Evolutionary conservation across 164 flowering plant species (phyloP).

Genomic region (Litsea cubeba): DNA sequence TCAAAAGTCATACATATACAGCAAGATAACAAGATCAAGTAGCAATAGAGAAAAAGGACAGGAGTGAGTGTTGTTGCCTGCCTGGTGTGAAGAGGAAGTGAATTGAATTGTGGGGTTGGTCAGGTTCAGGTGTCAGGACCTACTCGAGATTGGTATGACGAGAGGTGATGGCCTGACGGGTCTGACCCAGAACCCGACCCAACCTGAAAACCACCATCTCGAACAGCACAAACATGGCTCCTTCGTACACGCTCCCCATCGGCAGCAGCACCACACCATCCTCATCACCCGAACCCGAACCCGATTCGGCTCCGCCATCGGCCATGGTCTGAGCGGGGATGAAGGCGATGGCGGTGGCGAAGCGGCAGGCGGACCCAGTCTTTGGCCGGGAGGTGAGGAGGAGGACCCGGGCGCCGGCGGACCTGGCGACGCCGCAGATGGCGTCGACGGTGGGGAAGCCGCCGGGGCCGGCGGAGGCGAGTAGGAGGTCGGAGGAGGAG

Average conservation of each 20-base stretch:
- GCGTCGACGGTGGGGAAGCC: conserved; percentile 92
- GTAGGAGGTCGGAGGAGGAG: conserved; percentile 64
- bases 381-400: conserved; percentile 75
- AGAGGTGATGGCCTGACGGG: conserved; percentile 56
- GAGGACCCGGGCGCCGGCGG: conserved; percentile 59
- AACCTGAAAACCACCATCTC: conserved; percentile 82
- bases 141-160: conserved; percentile 91
- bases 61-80: not conserved
- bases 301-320: conserved; percentile 34
- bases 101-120: too few species aligned
- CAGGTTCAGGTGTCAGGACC: not conserved
- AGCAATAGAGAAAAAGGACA: too few species aligned
- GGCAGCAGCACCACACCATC: conserved; percentile 48
- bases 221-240: conserved; percentile 88
- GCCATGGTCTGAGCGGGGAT: conserved; percentile 94
- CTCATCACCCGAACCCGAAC: conserved; percentile 9
- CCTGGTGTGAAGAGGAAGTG: too few species aligned
- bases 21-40: too few species aligned
- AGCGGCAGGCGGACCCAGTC: conserved; percentile 38
- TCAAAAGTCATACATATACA: too few species aligned
- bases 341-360: conserved; percentile 46
- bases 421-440: conserved; percentile 58
- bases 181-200: conserved; percentile 53
- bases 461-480: conserved; percentile 93
- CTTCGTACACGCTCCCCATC: conserved; percentile 93